Evolutionary conservation across 768 basidiomycete genomes (phyloP).

Genomic region (Boletus barrowsii): DNA sequence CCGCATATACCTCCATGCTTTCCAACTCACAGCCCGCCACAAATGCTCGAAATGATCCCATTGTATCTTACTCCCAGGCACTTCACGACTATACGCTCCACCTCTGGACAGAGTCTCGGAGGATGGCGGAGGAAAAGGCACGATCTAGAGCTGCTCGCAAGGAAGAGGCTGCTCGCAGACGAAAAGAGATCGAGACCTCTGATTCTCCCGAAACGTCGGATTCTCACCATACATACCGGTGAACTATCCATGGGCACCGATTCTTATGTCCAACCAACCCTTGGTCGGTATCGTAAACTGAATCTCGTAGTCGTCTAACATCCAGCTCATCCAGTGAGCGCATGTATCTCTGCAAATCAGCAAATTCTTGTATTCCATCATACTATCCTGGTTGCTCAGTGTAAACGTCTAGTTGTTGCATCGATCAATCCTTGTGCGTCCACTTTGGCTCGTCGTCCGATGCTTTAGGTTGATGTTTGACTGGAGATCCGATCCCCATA

Average conservation of each 20-base stretch:
- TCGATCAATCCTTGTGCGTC: slow-evolving; percentile 17
- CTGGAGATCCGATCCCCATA: neutral
- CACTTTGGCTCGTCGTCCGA: neutral
- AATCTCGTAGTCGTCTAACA: slow-evolving; percentile 10
- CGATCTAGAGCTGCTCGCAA: slow-evolving; percentile 28
- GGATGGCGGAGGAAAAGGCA: slow-evolving; percentile 51
- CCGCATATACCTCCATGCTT: slow-evolving; percentile 15
- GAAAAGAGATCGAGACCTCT: slow-evolving; percentile 17
- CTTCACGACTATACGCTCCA: slow-evolving; percentile 65
- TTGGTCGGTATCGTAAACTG: slow-evolving; percentile 17
- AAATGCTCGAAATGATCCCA: slow-evolving; percentile 27
- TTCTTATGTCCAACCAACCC: neutral
- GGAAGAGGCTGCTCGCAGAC: slow-evolving; percentile 27
- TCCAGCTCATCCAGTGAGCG: slow-evolving; percentile 12
- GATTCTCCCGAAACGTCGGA: slow-evolving; percentile 3
- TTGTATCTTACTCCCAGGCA: slow-evolving; percentile 58
- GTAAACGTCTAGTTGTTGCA: slow-evolving; percentile 1
- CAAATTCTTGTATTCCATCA: slow-evolving; percentile 15
- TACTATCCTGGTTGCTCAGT: neutral
- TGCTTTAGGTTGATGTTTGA: slow-evolving; percentile 2
- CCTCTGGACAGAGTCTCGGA: slow-evolving; percentile 66
- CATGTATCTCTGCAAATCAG: slow-evolving; percentile 16
- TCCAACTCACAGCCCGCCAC: slow-evolving; percentile 13
- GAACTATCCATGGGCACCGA: slow-evolving; percentile 8
- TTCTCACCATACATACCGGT: slow-evolving; percentile 5